Percentiles rank a stretch among this genome's conserved stretches.
These are phyloP conservation scores for Penicillium brevicompactum DNA, from an alignment of 2,329 filamentous ascomycete species.

Conservation along the genomic window DNA sequence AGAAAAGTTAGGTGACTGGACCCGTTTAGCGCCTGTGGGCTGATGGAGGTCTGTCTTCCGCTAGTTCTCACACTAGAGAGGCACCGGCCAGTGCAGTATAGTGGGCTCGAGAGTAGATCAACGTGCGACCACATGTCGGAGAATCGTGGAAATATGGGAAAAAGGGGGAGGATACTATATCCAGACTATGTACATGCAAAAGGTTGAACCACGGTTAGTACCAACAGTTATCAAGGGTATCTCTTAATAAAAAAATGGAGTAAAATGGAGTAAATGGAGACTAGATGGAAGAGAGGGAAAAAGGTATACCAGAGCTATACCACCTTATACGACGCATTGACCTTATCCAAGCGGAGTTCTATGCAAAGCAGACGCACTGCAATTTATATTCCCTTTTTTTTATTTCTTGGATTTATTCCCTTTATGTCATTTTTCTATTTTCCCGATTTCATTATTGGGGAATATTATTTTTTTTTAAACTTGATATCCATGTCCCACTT, in stretches of 20 bases:
- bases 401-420: conserved; percentile 2
- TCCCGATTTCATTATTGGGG: conserved; percentile 1
- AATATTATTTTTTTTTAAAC: conserved; percentile 7
- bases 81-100: conserved; percentile 5
- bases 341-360: conserved; percentile 22
- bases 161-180: neutral
- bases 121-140: conserved; percentile 11
- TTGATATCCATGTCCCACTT: conserved; percentile 14
- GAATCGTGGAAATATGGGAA: conserved; percentile 4
- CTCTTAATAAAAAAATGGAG: neutral
- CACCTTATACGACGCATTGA: conserved; percentile 24
- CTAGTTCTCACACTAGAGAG: neutral
- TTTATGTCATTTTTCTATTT: conserved; percentile 9
- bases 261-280: neutral
- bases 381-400: conserved; percentile 13
- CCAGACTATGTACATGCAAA: no score
- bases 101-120: conserved; percentile 9
- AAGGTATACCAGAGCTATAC: neutral
- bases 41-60: conserved; percentile 6
- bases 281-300: neutral
- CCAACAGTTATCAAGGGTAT: no score
- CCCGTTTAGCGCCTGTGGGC: conserved; percentile 8
- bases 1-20: conserved; percentile 9
- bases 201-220: no score
- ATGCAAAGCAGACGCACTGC: conserved; percentile 22